These are phyloP conservation scores for Fraxinus ornus DNA, from an alignment of 305 asterid species.

Conservation along the genomic window DNA sequence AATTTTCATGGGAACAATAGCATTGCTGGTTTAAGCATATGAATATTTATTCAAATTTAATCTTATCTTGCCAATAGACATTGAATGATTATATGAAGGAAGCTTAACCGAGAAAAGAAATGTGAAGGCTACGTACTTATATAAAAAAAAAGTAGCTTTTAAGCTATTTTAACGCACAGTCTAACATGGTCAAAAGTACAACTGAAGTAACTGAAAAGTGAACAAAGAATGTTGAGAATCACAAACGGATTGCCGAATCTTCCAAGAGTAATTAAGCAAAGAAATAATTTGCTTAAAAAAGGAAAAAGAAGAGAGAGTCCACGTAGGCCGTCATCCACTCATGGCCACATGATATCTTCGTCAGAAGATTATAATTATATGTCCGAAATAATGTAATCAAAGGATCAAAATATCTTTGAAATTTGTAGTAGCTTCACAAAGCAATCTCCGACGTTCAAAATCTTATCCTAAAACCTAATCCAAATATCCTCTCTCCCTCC, in stretches of 20 bases:
- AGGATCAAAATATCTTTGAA: not conserved
- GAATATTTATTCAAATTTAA: not conserved
- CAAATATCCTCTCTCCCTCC: constrained; percentile 38
- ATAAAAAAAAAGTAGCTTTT: not conserved
- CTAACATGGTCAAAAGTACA: not conserved
- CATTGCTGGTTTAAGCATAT: not conserved
- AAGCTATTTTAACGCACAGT: not conserved
- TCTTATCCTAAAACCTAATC: constrained; percentile 82
- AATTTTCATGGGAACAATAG: not conserved
- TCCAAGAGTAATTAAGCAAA: not conserved
- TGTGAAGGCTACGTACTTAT: not conserved
- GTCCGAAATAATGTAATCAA: not conserved
- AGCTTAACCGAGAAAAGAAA: not conserved
- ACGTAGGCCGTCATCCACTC: not conserved
- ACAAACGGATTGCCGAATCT: constrained; percentile 16
- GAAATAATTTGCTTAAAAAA: not conserved
- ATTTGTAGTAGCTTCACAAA: constrained; percentile 14
- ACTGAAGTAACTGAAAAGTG: not conserved
- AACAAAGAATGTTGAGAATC: not conserved
- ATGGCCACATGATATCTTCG: not conserved
- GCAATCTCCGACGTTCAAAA: constrained; percentile 37
- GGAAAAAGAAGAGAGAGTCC: not conserved
- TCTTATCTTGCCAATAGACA: not conserved
- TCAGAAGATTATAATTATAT: not conserved
- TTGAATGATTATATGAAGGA: not conserved